These are phyloP conservation scores for Wickerhamiella australiensis DNA, from an alignment of 805 yeast species.

Conservation along the genomic window DNA sequence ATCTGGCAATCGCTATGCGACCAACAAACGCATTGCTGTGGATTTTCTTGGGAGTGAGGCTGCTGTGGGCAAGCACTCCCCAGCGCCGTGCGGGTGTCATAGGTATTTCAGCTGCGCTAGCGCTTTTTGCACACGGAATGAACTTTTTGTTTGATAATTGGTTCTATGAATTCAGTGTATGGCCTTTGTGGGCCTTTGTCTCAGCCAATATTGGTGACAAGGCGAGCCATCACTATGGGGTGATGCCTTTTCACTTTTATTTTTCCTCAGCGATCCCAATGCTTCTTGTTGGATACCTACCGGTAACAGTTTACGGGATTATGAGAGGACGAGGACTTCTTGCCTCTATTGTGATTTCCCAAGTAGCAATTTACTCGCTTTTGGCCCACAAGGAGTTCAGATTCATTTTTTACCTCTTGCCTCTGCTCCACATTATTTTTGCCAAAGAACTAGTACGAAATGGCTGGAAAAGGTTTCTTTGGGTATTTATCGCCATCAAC, in stretches of 20 bases:
- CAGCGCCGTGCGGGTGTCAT: conserved; percentile 18
- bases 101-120: conserved; percentile 26
- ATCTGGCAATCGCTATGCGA: conserved; percentile 55
- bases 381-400: conserved; percentile 84
- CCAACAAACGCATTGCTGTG: conserved; percentile 79
- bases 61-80: conserved; percentile 15
- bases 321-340: neutral
- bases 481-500: conserved; percentile 30
- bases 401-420: conserved; percentile 75
- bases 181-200: conserved; percentile 12
- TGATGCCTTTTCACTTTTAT: conserved; percentile 76
- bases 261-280: conserved; percentile 73
- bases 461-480: conserved; percentile 12
- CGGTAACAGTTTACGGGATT: conserved; percentile 26
- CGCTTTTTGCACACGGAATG: neutral
- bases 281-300: conserved; percentile 51
- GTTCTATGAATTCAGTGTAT: conserved; percentile 39
- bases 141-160: conserved; percentile 42
- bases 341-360: conserved; percentile 28
- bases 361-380: conserved; percentile 45
- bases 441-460: conserved; percentile 31
- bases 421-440: conserved; percentile 46
- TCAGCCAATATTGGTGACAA: conserved; percentile 10
- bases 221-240: conserved; percentile 45
- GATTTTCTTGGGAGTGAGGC: conserved; percentile 43